Evolutionary conservation across 2,329 filamentous ascomycete species (phyloP).

Genomic region (Aureobasidium uvarum): DNA sequence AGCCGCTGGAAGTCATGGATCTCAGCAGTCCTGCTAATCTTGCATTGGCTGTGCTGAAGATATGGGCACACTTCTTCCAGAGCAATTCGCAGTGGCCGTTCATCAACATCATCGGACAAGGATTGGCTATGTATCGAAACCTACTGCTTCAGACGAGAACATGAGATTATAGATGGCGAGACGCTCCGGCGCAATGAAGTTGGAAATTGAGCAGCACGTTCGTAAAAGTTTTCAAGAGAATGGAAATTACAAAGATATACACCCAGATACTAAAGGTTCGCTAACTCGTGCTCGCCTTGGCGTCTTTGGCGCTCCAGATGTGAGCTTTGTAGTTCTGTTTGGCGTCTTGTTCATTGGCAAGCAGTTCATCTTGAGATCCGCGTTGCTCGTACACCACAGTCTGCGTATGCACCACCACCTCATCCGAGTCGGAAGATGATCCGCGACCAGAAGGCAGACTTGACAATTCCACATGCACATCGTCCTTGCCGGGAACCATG

Average conservation of each 20-base stretch:
- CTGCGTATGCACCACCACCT: neutral
- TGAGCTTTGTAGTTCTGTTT: neutral
- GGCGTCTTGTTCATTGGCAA: neutral
- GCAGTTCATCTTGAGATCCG: constrained; percentile 7
- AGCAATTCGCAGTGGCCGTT: constrained; percentile 48
- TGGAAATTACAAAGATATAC: too few relatives aligned
- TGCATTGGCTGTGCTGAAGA: constrained; percentile 43
- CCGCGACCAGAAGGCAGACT: constrained; percentile 2
- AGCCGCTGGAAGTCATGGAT: constrained; percentile 32
- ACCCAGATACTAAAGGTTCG: neutral
- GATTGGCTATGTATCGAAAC: neutral
- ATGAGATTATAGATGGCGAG: too few relatives aligned
- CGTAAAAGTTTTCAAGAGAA: too few relatives aligned
- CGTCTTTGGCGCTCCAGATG: neutral
- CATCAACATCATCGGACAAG: constrained; percentile 43
- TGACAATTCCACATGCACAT: constrained; percentile 2
- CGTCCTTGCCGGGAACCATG: neutral
- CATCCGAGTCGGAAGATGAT: constrained; percentile 2
- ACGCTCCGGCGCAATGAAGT: too few relatives aligned
- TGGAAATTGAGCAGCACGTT: too few relatives aligned
- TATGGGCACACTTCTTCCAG: constrained; percentile 46
- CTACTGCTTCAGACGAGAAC: neutral
- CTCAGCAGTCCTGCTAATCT: constrained; percentile 40
- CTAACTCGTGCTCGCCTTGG: neutral
- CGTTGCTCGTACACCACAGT: constrained; percentile 6